A percentile compares a stretch with the other conserved stretches of the same genome.
Evolutionary conservation across 2,329 filamentous ascomycete species (phyloP).

Genomic region (Alternaria metachromatica): DNA sequence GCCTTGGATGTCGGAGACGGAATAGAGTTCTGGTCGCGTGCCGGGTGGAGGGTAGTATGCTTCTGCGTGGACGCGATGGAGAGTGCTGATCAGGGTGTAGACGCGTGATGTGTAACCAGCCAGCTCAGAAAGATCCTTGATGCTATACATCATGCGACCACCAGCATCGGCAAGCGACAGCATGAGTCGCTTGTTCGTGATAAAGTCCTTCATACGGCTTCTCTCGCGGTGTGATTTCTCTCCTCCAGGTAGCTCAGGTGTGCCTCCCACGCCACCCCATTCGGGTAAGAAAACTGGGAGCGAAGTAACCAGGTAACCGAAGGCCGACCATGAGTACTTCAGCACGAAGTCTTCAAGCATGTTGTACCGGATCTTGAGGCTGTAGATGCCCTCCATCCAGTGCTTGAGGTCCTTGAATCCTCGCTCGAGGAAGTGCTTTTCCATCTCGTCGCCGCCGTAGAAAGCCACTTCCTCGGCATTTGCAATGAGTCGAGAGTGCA

Average conservation of each 20-base stretch:
- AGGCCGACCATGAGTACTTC: conserved; percentile 98
- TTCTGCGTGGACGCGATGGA: conserved; percentile 90
- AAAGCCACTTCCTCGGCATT: conserved; percentile 98
- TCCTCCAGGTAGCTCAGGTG: conserved; percentile 65
- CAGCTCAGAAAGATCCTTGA: conserved; percentile 95
- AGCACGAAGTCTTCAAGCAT: conserved; percentile 98
- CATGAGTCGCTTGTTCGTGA: conserved; percentile 99
- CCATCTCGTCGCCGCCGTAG: conserved; percentile 93
- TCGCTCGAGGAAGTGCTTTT: conserved; percentile 88
- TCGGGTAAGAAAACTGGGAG: conserved; percentile 92
- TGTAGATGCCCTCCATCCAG: conserved; percentile 99
- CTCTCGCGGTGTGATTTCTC: conserved; percentile 70
- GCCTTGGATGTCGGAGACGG: conserved; percentile 88
- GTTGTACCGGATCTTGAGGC: conserved; percentile 96
- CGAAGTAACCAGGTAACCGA: conserved; percentile 92
- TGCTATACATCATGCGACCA: conserved; percentile 98
- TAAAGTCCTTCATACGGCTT: conserved; percentile 96
- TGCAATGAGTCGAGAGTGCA: conserved; percentile 90
- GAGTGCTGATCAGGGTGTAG: conserved; percentile 91
- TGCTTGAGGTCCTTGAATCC: conserved; percentile 91
- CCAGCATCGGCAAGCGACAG: conserved; percentile 94
- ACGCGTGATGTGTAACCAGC: conserved; percentile 96
- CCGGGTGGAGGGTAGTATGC: conserved; percentile 77
- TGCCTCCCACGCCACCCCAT: conserved; percentile 85
- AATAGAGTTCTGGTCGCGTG: conserved; percentile 79